phyloP scores from a whole-genome alignment of 2,329 filamentous ascomycete genomes.

The Elsinoe perseae region DNA sequence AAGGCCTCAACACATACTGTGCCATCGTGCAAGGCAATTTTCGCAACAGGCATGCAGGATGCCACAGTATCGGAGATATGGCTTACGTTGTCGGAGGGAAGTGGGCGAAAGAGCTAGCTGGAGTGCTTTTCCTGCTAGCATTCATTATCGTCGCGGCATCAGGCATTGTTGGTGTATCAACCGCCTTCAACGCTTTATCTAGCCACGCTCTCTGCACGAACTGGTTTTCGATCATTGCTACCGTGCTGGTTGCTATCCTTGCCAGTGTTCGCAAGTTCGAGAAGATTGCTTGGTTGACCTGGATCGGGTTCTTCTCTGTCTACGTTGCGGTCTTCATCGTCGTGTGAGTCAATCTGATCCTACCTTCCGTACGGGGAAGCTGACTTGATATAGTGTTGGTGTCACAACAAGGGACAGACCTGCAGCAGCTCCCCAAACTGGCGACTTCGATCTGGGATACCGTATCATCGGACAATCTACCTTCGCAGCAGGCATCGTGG shows the following conservation, averaged over 20 bases:
- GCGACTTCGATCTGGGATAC: slow-evolving; percentile 54
- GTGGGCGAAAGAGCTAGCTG: slow-evolving; percentile 46
- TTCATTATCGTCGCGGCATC: slow-evolving; percentile 51
- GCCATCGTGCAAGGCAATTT: slow-evolving; percentile 46
- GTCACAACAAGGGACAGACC: slow-evolving; percentile 52
- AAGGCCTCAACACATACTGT: slow-evolving; percentile 43
- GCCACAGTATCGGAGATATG: slow-evolving; percentile 52
- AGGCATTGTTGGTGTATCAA: slow-evolving; percentile 53
- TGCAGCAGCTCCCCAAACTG: slow-evolving; percentile 52
- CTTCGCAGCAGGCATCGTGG: slow-evolving; percentile 53
- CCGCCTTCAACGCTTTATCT: slow-evolving; percentile 53
- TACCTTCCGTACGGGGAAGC: too few relatives aligned
- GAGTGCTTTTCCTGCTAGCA: slow-evolving; percentile 50
- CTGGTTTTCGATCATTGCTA: slow-evolving; percentile 49
- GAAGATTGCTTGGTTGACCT: slow-evolving; percentile 55
- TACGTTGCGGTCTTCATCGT: slow-evolving; percentile 45
- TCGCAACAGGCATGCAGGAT: slow-evolving; percentile 43
- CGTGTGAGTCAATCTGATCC: slow-evolving; percentile 19
- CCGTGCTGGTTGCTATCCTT: slow-evolving; percentile 41
- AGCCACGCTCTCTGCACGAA: slow-evolving; percentile 53
- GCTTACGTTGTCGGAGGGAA: slow-evolving; percentile 48
- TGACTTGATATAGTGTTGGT: slow-evolving; percentile 26
- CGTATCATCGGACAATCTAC: slow-evolving; percentile 48
- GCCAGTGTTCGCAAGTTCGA: slow-evolving; percentile 52
- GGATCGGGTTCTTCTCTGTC: slow-evolving; percentile 52